These are phyloP conservation scores for Rubroboletus pulcherrimus DNA, from an alignment of 768 basidiomycete species.

Conservation along the genomic window DNA sequence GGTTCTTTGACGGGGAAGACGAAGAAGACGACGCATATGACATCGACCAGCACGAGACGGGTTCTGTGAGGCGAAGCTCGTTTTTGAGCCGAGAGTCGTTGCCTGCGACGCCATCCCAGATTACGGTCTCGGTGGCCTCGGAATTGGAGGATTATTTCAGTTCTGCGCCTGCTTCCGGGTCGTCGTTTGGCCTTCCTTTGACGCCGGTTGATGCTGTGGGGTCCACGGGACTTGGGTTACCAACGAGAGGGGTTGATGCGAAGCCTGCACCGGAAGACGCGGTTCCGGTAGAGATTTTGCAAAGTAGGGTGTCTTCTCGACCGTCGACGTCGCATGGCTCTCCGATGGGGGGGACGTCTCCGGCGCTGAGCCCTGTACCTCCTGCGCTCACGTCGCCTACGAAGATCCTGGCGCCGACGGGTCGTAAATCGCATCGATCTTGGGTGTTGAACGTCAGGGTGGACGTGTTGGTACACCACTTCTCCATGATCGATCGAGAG, in stretches of 20 bases:
- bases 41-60: conserved; percentile 33
- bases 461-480: conserved; percentile 66
- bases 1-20: conserved; percentile 49
- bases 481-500: conserved; percentile 86
- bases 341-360: conserved; percentile 15
- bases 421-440: conserved; percentile 56
- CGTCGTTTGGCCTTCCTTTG: conserved; percentile 10
- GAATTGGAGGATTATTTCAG: conserved; percentile 26
- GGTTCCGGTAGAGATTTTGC: conserved; percentile 63
- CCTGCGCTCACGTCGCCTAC: conserved; percentile 27
- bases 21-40: conserved; percentile 30
- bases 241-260: conserved; percentile 35
- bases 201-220: conserved; percentile 13
- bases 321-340: conserved; percentile 34
- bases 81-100: conserved; percentile 5
- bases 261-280: conserved; percentile 58
- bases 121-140: conserved; percentile 18
- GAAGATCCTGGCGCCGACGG: conserved; percentile 35
- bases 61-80: conserved; percentile 15
- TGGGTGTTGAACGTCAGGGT: conserved; percentile 67
- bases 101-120: conserved; percentile 19
- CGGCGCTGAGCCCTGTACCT: conserved; percentile 8
- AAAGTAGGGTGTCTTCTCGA: conserved; percentile 48
- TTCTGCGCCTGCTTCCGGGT: conserved; percentile 14
- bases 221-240: conserved; percentile 20